Percentiles rank a stretch among this genome's conserved stretches.
Evolutionary conservation across 768 basidiomycete genomes (phyloP).

Genomic region (Termitomyces titanicus): DNA sequence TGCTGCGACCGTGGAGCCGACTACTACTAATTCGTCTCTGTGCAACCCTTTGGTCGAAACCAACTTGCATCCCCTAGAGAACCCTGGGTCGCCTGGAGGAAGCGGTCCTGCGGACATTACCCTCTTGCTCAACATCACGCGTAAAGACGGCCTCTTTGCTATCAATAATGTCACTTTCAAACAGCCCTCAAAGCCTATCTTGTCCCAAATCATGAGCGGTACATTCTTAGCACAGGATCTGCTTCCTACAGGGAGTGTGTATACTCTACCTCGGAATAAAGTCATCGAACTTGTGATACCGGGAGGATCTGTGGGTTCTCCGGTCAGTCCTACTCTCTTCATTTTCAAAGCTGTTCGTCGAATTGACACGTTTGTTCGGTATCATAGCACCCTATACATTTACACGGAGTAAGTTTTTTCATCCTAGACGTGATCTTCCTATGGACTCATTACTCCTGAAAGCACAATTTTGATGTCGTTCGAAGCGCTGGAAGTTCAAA

Average conservation of each 20-base stretch:
- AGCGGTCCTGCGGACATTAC: background rate
- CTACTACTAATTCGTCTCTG: background rate
- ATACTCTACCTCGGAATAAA: slow-evolving; percentile 37
- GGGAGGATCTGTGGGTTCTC: slow-evolving; percentile 27
- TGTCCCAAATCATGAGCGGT: slow-evolving; percentile 6
- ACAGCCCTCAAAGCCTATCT: background rate
- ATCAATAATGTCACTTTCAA: background rate
- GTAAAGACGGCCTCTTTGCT: background rate
- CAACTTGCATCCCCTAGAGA: background rate
- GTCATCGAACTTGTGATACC: slow-evolving; percentile 43
- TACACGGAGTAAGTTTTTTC: slow-evolving; percentile 23
- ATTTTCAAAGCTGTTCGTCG: background rate
- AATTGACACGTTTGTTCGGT: background rate
- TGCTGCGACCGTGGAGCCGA: background rate
- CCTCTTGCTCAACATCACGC: background rate
- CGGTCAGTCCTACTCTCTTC: slow-evolving; percentile 10
- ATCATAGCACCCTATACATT: slow-evolving; percentile 23
- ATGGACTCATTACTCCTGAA: background rate
- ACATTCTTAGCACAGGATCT: slow-evolving; percentile 13
- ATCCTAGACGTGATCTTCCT: background rate
- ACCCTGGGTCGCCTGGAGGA: background rate
- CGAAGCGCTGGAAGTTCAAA: slow-evolving; percentile 24
- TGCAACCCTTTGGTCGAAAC: background rate
- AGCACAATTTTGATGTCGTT: slow-evolving; percentile 37
- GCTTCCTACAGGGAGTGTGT: slow-evolving; percentile 36